Percentiles rank a stretch among this genome's conserved stretches.
These are phyloP conservation scores for Paraconiothyrium sp. DNA, from an alignment of 2,329 filamentous ascomycete genomes.

Conservation along the genomic window DNA sequence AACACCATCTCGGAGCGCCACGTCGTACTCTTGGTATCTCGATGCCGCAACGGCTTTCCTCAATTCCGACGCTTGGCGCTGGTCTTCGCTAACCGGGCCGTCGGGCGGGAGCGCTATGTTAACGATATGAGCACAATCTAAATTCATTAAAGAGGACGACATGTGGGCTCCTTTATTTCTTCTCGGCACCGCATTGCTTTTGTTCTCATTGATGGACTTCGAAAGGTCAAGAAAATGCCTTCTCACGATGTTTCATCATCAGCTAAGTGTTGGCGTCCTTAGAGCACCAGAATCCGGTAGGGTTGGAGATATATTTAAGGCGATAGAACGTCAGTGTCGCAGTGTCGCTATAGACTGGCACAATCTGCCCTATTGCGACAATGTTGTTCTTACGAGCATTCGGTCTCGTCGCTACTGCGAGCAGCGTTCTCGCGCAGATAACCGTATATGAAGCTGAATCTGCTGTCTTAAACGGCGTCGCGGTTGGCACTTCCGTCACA, in stretches of 20 bases:
- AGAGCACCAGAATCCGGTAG: not conserved
- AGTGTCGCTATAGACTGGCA: not conserved
- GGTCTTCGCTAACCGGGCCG: slow-evolving; percentile 1
- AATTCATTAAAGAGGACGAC: not conserved
- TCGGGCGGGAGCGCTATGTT: slow-evolving; percentile 1
- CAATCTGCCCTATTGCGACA: not conserved
- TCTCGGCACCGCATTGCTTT: not conserved
- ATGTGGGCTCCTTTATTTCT: not conserved
- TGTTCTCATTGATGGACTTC: slow-evolving; percentile 10
- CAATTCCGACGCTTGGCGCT: slow-evolving; percentile 1
- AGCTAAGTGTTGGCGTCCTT: not conserved
- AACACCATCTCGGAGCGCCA: not conserved
- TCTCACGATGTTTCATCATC: not conserved
- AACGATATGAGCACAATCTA: slow-evolving; percentile 2
- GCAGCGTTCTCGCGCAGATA: slow-evolving; percentile 26
- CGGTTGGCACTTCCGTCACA: slow-evolving; percentile 49
- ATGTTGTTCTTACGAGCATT: slow-evolving; percentile 11
- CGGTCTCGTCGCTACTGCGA: slow-evolving; percentile 8
- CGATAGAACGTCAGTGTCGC: no score
- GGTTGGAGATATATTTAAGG: not conserved
- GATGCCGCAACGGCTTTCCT: not conserved
- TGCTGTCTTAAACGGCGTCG: slow-evolving; percentile 54
- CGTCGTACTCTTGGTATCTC: not conserved
- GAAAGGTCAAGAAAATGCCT: not conserved
- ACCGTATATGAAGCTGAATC: slow-evolving; percentile 53